phyloP scores from a whole-genome alignment of 805 yeast genomes.

The Lachancea dasiensis region DNA sequence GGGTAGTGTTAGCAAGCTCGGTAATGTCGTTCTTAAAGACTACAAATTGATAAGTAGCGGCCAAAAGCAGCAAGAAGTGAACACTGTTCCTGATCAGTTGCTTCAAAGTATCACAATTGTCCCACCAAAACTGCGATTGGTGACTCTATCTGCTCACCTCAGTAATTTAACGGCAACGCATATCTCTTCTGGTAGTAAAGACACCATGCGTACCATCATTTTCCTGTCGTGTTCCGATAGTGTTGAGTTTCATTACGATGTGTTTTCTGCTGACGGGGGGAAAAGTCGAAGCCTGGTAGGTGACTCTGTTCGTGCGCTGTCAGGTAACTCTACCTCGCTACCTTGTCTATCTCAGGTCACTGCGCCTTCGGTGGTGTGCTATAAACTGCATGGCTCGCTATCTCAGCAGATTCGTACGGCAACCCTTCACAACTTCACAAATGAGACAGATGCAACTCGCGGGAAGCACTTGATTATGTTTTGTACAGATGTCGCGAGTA shows the following conservation, averaged over 20 bases:
- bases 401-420: conserved; percentile 77
- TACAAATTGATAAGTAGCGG: conserved; percentile 60
- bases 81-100: conserved; percentile 84
- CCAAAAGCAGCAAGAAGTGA: conserved; percentile 19
- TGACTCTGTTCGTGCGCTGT: conserved; percentile 31
- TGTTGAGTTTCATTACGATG: conserved; percentile 87
- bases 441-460: conserved; percentile 37
- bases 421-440: conserved; percentile 58
- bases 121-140: conserved; percentile 88
- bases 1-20: conserved; percentile 70
- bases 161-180: conserved; percentile 39
- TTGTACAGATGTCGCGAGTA: conserved; percentile 96
- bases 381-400: conserved; percentile 85
- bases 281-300: conserved; percentile 32
- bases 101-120: conserved; percentile 74
- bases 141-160: conserved; percentile 65
- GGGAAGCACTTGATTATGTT: conserved; percentile 61
- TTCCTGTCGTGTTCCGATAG: conserved; percentile 93
- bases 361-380: conserved; percentile 41
- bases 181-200: conserved; percentile 15
- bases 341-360: conserved; percentile 33
- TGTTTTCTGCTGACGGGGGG: conserved; percentile 53
- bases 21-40: conserved; percentile 65
- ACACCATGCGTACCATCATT: conserved; percentile 58
- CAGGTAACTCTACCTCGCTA: conserved; percentile 25